These are phyloP conservation scores for Mycosphaerelloides madeirae DNA, from an alignment of 2,329 filamentous ascomycete genomes.

Conservation along the genomic window DNA sequence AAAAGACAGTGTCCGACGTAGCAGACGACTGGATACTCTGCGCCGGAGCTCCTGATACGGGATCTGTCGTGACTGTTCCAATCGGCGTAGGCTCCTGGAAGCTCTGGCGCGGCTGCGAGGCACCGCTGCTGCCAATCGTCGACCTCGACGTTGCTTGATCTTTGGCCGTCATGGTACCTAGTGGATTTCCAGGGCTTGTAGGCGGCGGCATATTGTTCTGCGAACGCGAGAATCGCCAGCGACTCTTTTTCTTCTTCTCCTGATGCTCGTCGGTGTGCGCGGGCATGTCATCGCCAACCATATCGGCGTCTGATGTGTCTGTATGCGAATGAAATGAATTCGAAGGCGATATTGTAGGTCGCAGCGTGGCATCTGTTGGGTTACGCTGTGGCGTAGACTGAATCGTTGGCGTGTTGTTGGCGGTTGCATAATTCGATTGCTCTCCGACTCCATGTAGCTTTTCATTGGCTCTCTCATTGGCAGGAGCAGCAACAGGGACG, in stretches of 20 bases:
- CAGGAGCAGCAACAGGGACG: not conserved
- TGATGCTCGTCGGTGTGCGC: conserved; percentile 15
- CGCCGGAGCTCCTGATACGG: conserved; percentile 9
- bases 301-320: conserved; percentile 76
- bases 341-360: conserved; percentile 66
- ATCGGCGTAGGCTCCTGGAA: conserved; percentile 28
- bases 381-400: conserved; percentile 73
- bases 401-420: conserved; percentile 41
- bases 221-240: conserved; percentile 62
- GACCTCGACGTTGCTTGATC: conserved; percentile 30
- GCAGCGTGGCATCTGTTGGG: conserved; percentile 57
- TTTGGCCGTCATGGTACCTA: conserved; percentile 27
- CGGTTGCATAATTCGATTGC: conserved; percentile 42
- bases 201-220: conserved; percentile 29
- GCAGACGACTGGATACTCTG: conserved; percentile 17
- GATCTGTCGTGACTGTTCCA: conserved; percentile 18
- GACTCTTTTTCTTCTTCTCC: conserved; percentile 64
- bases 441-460: conserved; percentile 12
- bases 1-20: conserved; percentile 30
- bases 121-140: conserved; percentile 28
- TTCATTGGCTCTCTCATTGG: not conserved
- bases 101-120: conserved; percentile 25
- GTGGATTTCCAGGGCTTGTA: conserved; percentile 24
- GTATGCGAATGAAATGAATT: conserved; percentile 74
- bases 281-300: conserved; percentile 56